Evolutionary conservation across 805 yeast species (phyloP), one percentile per base, ranked within the genome.

Genomic region (Cyberlindnera saturnus): DNA sequence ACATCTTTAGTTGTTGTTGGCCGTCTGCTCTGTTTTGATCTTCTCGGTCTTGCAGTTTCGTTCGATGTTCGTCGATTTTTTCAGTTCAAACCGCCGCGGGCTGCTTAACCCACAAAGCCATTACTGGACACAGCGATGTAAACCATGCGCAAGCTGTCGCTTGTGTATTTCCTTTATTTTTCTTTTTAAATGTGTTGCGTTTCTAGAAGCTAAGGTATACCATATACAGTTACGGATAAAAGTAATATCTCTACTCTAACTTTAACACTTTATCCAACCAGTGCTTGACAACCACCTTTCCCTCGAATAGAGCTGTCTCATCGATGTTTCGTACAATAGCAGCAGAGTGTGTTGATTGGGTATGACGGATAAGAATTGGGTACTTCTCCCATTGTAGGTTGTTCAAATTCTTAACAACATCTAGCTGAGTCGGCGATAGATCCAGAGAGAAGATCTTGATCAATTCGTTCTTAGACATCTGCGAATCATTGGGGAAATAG

Each of bases 291-390:
- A 83, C 86, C 3, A 68, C 57, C 53, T 78, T 74, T 1, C 96
- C 96, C 60, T 87, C 95, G 30, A 63, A 75, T 48, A 82, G 80
- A 10, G 71, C 70, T 10, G 71, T 69, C 28, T 73, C 75, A 19
- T 65, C 64, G n/a, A 61, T 57, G 48, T 73, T 77, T 39, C 95
- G 72, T 35, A 81, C 86, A 45, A 87, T 84, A 2, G 87, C 81
- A 2, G 93, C 95, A 1, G 95, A 87, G 56, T 87, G 96, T 1
- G 95, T 75, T 36, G 80, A 75, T 39, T 71, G 71, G 6, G 91
- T 81, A 28, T 74, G 66, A 32, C 81, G 71, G 45, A 87, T 82
- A 46, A 81, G 73, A 23, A 87, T 71, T 0, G 93, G 90, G 51
- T 63, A 82, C 57, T 86, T 87, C 35, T 66, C 60, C 95, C 95